Evolutionary conservation across 2,329 filamentous ascomycete species (phyloP).

Genomic region (Aspergillus japonicus): DNA sequence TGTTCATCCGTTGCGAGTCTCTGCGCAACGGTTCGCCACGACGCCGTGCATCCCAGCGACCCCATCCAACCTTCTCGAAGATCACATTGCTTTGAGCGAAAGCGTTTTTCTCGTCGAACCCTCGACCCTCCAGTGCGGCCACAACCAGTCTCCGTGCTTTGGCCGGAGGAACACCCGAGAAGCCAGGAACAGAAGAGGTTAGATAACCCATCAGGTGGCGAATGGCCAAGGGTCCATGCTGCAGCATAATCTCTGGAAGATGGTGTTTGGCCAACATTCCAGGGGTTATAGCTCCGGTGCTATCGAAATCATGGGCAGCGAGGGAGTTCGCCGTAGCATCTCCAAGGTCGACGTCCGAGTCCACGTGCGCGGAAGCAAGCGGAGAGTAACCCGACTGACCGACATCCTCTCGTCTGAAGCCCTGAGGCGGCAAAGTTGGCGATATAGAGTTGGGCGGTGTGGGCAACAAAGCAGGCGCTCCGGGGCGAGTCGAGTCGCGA

Average conservation of each 20-base stretch:
- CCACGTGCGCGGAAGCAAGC: constrained; percentile 56
- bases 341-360: constrained; percentile 84
- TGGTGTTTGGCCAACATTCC: constrained; percentile 83
- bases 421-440: constrained; percentile 78
- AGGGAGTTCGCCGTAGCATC: constrained; percentile 53
- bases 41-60: constrained; percentile 84
- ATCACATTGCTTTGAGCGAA: constrained; percentile 57
- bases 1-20: constrained; percentile 28
- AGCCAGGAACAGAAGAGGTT: constrained; percentile 89
- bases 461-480: constrained; percentile 57
- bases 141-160: constrained; percentile 91
- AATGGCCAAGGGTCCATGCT: constrained; percentile 88
- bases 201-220: constrained; percentile 93
- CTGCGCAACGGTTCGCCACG: constrained; percentile 57
- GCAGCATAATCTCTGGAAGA: constrained; percentile 83
- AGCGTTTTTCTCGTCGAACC: constrained; percentile 53
- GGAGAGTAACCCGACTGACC: constrained; percentile 41
- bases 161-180: constrained; percentile 80
- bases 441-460: constrained; percentile 96
- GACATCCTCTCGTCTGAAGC: constrained; percentile 64
- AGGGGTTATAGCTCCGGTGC: constrained; percentile 78
- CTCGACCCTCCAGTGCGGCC: constrained; percentile 80
- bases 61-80: constrained; percentile 97
- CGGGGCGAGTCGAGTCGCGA: constrained; percentile 34
- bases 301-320: constrained; percentile 61